These are phyloP conservation scores for Populus pruinosa DNA, from an alignment of 345 rosid genomes.

Conservation along the genomic window DNA sequence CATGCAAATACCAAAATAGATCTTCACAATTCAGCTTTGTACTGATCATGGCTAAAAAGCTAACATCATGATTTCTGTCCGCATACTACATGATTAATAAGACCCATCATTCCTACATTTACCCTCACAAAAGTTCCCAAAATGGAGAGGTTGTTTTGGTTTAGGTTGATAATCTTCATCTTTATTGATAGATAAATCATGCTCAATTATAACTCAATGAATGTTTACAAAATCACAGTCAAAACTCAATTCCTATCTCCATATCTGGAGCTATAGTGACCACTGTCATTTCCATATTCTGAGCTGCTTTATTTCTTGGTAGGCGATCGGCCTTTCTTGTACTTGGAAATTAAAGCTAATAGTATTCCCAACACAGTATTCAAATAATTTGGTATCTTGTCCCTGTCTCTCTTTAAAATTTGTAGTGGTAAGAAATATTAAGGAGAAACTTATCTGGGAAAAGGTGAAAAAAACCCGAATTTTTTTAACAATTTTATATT, in stretches of 20 bases:
- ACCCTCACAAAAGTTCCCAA: not conserved
- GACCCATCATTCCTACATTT: not conserved
- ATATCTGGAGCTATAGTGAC: not conserved
- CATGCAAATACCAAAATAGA: too few species aligned
- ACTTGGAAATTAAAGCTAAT: slow-evolving; percentile 10
- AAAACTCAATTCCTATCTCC: not conserved
- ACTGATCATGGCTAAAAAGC: slow-evolving; percentile 6
- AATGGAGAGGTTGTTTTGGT: not conserved
- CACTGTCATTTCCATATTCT: not conserved
- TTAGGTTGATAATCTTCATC: not conserved
- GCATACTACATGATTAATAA: not conserved
- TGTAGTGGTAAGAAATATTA: not conserved
- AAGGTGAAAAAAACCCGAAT: slow-evolving; percentile 19
- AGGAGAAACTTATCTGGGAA: slow-evolving; percentile 20
- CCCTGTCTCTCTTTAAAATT: slow-evolving; percentile 5
- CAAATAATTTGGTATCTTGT: slow-evolving; percentile 12
- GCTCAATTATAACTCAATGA: not conserved
- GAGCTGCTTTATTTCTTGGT: not conserved
- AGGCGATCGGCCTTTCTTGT: not conserved
- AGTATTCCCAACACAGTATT: slow-evolving; percentile 16
- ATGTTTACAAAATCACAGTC: not conserved
- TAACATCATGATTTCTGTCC: not conserved
- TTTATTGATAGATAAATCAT: not conserved
- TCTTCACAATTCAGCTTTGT: too few species aligned
- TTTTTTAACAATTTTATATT: slow-evolving; percentile 18